Evolutionary conservation across 225 moss, liverwort and hornwort genomes (phyloP), one percentile per base, ranked within the genome.

Genomic region (Takakia lepidozioides): DNA sequence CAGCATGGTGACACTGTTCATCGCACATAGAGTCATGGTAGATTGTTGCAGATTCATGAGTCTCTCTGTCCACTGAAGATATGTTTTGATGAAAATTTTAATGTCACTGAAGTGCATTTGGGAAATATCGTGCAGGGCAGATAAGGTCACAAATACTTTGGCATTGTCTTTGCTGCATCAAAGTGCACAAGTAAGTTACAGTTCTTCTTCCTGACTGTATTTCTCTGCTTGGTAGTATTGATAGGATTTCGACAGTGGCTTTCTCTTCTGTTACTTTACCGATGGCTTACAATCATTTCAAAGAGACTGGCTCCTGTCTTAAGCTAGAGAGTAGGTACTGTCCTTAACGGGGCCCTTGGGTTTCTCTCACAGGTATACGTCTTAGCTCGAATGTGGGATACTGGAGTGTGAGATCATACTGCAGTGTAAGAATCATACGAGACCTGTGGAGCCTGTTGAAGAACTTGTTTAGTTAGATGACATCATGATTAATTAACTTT

Each of bases 381-480:
- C 63, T 63, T 84, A 62, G 66, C 54, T 19, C 81, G 88, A 58
- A 79, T 88, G 49, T 86, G 86, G 63, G 93, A 88, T 56, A 61
- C 72, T 29, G 28, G 56, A n/a, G n/a, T n/a, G n/a, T n/a, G n/a
- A n/a, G n/a, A n/a, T n/a, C n/a, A n/a, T n/a, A n/a, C n/a, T n/a
- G n/a, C n/a, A n/a, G n/a, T n/a, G n/a, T n/a, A n/a, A n/a, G n/a
- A n/a, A n/a, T n/a, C n/a, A n/a, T n/a, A n/a, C n/a, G n/a, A n/a
- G n/a, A n/a, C n/a, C n/a, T n/a, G n/a, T n/a, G n/a, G n/a, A n/a
- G n/a, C n/a, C n/a, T n/a, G n/a, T n/a, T n/a, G n/a, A n/a, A n/a
- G n/a, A n/a, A n/a, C n/a, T n/a, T n/a, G n/a, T n/a, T n/a, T n/a
- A n/a, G n/a, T n/a, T n/a, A n/a, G n/a, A n/a, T n/a, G n/a, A n/a